phyloP scores from a whole-genome alignment of 768 basidiomycete genomes.

The Pleurotus tuoliensis region DNA sequence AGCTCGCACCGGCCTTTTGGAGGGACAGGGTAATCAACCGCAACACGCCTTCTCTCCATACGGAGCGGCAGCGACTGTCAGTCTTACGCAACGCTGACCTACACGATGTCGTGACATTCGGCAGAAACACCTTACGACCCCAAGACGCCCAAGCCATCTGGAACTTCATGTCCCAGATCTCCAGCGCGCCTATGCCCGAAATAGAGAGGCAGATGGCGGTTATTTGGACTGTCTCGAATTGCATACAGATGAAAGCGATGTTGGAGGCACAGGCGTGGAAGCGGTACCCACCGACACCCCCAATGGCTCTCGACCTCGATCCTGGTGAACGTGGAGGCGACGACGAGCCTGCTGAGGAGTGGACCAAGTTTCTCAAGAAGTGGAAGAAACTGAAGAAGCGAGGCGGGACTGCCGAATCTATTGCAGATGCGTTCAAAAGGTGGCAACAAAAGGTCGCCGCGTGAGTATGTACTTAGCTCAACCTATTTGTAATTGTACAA shows the following conservation, averaged over 20 bases:
- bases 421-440: conserved; percentile 14
- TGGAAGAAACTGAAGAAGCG: conserved; percentile 22
- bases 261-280: conserved; percentile 14
- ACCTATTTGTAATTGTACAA: not conserved
- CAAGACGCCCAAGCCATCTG: conserved; percentile 14
- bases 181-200: conserved; percentile 15
- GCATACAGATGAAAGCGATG: conserved; percentile 7
- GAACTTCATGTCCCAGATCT: conserved; percentile 27
- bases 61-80: conserved; percentile 19
- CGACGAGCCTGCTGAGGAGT: conserved; percentile 15
- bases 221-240: conserved; percentile 9
- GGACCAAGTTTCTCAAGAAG: conserved; percentile 22
- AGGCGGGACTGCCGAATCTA: conserved; percentile 20
- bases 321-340: conserved; percentile 18
- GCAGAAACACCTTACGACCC: conserved; percentile 6
- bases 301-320: conserved; percentile 19
- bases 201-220: conserved; percentile 20
- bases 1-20: conserved; percentile 22
- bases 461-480: not conserved
- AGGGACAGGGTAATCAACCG: conserved; percentile 14
- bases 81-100: conserved; percentile 24
- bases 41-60: conserved; percentile 11
- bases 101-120: conserved; percentile 13
- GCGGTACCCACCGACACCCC: conserved; percentile 21
- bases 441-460: not conserved